A percentile compares a stretch with the other conserved stretches of the same genome.
Conservation (phyloP, 1,284 basidiomycete species). For the Tilletia caries region DNA sequence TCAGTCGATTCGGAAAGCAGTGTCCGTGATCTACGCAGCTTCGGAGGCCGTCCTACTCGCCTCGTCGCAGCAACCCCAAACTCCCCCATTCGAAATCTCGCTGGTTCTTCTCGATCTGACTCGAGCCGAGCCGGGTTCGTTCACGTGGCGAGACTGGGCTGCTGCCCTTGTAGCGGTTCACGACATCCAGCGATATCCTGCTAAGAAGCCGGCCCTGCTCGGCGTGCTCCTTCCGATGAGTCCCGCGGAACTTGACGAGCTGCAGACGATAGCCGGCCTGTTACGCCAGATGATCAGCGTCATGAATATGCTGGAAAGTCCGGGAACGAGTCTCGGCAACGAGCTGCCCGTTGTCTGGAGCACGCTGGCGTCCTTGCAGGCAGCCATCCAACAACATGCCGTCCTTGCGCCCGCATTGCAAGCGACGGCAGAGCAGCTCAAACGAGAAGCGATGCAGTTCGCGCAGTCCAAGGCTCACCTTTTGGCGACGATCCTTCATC, state of each 20-base stretch:
- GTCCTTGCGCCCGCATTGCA: background rate
- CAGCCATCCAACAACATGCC: background rate
- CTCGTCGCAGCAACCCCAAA: background rate
- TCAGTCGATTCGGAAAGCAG: background rate
- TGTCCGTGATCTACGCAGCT: background rate
- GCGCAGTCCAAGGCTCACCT: slow-evolving; percentile 3
- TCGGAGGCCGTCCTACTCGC: background rate
- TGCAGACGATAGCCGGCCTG: background rate
- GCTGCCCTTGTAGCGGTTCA: background rate
- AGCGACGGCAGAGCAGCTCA: background rate
- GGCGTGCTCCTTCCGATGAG: background rate
- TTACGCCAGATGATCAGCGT: slow-evolving; percentile 2
- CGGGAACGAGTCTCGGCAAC: background rate
- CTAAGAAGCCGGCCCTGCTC: background rate
- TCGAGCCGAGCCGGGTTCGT: background rate
- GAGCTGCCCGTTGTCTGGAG: background rate
- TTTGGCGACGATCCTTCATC: background rate
- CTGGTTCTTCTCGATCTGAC: background rate
- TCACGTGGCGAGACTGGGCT: slow-evolving; percentile 6
- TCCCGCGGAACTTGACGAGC: background rate
- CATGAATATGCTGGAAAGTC: background rate
- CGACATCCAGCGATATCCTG: background rate
- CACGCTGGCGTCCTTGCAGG: background rate
- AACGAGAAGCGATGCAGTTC: background rate
- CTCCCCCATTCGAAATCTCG: background rate